Conservation (phyloP, 164 flowering plant species). For the Kingdonia uniflora region DNA sequence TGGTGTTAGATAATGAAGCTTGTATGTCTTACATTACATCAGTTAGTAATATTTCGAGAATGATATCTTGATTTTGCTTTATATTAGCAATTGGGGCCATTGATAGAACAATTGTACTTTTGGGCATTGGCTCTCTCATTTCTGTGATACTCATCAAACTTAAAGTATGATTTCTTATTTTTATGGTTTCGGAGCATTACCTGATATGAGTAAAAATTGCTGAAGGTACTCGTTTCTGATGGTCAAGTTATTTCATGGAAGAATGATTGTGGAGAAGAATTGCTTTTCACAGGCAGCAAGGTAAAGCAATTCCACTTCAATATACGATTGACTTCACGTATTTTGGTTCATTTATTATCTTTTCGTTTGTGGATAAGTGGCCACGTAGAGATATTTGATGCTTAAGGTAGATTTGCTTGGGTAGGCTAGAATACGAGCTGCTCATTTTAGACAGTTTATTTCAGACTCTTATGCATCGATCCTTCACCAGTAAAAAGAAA, state of each 20-base stretch:
- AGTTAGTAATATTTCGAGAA: too few relatives aligned
- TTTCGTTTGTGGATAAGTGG: conserved; percentile 3
- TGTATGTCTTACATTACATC: too few relatives aligned
- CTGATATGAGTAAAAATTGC: conserved; percentile 8
- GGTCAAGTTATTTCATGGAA: conserved; percentile 90
- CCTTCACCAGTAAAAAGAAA: background rate
- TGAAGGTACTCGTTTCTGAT: conserved; percentile 66
- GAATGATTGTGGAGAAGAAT: conserved; percentile 65
- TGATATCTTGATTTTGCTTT: background rate
- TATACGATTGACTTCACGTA: too few relatives aligned
- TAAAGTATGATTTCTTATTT: background rate
- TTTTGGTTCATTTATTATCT: too few relatives aligned
- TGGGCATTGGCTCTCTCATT: background rate
- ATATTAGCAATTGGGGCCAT: background rate
- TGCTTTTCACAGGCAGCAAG: conserved; percentile 78
- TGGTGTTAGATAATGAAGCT: too few relatives aligned
- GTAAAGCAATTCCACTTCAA: conserved; percentile 21
- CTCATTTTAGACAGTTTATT: background rate
- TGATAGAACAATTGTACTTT: background rate
- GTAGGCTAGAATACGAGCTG: background rate
- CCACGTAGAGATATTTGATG: background rate
- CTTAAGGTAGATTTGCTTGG: background rate
- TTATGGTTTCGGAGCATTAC: background rate
- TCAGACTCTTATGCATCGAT: background rate
- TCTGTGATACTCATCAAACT: background rate